Base-by-base conservation (phyloP, 306 rosid genomes). In the Cucurbita argyrosperma region DNA sequence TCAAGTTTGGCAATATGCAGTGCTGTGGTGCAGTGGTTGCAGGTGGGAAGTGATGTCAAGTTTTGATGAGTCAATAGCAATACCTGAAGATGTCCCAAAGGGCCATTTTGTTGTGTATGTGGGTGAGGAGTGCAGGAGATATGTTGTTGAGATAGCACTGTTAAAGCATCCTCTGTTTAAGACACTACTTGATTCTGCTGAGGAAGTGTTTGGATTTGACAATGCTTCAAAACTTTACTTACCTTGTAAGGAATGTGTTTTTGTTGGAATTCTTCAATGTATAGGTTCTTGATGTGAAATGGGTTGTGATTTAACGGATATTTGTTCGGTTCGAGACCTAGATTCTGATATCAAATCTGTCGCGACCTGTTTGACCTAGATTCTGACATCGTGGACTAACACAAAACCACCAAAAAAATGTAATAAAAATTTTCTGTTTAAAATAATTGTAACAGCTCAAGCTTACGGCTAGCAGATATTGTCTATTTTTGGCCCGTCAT, bases 51-150 rank as follows among this genome's bases (percentile, higher is more conserved):
- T 76, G 50, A 56, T 66, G 62, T 77, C 76, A 19, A 43, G 64
- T 18, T 71, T 57, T 5, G 57, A 63, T 42, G 62, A 61, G 7
- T 77, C 57, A 37, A 50, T 53, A 38, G 7, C 11, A 21, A 63
- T 87, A 26, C 95, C 92, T 11, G 76, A 76, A 60, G 92, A 89
- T 82, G 97, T 89, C 4, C 97, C 92, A 39, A 85, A 81, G 39
- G 97, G 97, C 18, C 87, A 91, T 72, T 18, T 87, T 19, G 91
- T 80, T 56, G 89, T 89, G 16, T 89, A 91, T 72, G 90, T 89
- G 26, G 96, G 90, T 26, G 90, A 88, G 67, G 84, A 84, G 18
- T 76, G 83, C 77, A 87, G 77, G 86, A 89, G 92, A 83, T 87
- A 71, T 87, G 90, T 91, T 5, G 77, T 86, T 64, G 84, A 82